Evolutionary conservation across 2,329 filamentous ascomycete species (phyloP).

Genomic region (Septoria petroselini): DNA sequence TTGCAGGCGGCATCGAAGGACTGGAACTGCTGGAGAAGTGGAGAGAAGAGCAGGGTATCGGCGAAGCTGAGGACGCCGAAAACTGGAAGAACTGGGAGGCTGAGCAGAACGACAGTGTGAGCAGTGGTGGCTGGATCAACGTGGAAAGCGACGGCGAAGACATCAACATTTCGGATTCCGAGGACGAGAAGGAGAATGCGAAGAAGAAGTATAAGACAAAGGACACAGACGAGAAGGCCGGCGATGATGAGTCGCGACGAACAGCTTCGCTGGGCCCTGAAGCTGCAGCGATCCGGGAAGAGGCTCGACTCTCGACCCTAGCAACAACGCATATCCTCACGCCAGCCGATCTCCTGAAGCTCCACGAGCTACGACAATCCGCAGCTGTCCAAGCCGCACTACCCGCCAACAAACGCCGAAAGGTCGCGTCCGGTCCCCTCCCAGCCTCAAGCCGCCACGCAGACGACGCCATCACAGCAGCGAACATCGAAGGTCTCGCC

Average conservation of each 20-base stretch:
- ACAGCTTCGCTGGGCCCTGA: slow-evolving; percentile 35
- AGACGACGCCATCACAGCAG: slow-evolving; percentile 84
- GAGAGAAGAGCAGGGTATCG: slow-evolving; percentile 81
- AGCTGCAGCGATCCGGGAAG: slow-evolving; percentile 32
- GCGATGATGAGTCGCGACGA: slow-evolving; percentile 33
- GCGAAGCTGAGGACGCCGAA: slow-evolving; percentile 58
- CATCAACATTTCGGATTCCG: slow-evolving; percentile 68
- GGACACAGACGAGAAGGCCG: slow-evolving; percentile 16
- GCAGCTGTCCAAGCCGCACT: slow-evolving; percentile 66
- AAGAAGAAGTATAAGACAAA: slow-evolving; percentile 42
- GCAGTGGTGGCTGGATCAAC: slow-evolving; percentile 89
- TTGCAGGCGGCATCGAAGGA: slow-evolving; percentile 79
- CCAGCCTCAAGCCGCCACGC: slow-evolving; percentile 54
- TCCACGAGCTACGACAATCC: slow-evolving; percentile 77
- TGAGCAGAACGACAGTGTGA: slow-evolving; percentile 60
- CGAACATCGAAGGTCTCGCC: slow-evolving; percentile 84
- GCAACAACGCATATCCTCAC: slow-evolving; percentile 94
- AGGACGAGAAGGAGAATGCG: slow-evolving; percentile 56
- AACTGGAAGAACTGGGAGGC: slow-evolving; percentile 60
- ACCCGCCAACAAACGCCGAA: slow-evolving; percentile 43
- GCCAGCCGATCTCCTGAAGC: slow-evolving; percentile 90
- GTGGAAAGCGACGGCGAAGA: slow-evolving; percentile 77
- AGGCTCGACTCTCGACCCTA: slow-evolving; percentile 58
- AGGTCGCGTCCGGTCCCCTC: slow-evolving; percentile 29
- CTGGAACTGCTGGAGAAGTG: slow-evolving; percentile 86